A percentile compares a stretch with the other conserved stretches of the same genome.
Evolutionary conservation across 345 rosid species (phyloP).

Genomic region (Euphorbia pulcherrima): DNA sequence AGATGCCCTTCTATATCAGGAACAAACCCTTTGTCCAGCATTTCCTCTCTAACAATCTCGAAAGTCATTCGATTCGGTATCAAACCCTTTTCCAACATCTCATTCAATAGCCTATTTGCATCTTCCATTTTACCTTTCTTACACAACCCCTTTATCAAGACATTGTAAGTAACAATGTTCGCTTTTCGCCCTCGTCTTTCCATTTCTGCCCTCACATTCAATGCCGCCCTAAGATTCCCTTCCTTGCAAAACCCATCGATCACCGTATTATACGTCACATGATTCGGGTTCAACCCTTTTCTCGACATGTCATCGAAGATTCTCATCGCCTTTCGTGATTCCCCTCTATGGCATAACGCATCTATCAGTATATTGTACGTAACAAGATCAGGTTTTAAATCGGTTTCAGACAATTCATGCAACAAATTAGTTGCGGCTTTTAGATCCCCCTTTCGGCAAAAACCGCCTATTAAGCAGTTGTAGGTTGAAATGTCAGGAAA

Average conservation of each 20-base stretch:
- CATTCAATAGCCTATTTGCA: constrained; percentile 74
- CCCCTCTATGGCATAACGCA: constrained; percentile 56
- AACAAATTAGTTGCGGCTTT: constrained; percentile 37
- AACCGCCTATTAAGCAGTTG: constrained; percentile 70
- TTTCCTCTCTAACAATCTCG: constrained; percentile 61
- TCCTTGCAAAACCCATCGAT: constrained; percentile 69
- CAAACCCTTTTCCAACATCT: constrained; percentile 85
- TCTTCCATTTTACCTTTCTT: constrained; percentile 60
- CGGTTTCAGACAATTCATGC: constrained; percentile 40
- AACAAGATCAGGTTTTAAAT: constrained; percentile 46
- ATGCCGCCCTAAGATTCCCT: constrained; percentile 67
- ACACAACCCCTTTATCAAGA: constrained; percentile 60
- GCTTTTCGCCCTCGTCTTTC: constrained; percentile 59
- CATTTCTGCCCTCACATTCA: constrained; percentile 54
- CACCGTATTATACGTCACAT: constrained; percentile 60
- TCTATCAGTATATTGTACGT: constrained; percentile 64
- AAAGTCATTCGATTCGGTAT: constrained; percentile 61
- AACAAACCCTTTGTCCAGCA: constrained; percentile 77
- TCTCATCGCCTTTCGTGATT: constrained; percentile 51
- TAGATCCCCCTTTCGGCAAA: constrained; percentile 47
- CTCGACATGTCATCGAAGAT: constrained; percentile 51
- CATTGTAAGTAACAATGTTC: constrained; percentile 65
- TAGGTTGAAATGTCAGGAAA: constrained; percentile 50
- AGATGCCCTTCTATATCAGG: constrained; percentile 85
- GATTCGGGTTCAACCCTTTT: constrained; percentile 55